Conservation (phyloP, 169 alveolate genomes). For the Cryptosporidium sp. region DNA sequence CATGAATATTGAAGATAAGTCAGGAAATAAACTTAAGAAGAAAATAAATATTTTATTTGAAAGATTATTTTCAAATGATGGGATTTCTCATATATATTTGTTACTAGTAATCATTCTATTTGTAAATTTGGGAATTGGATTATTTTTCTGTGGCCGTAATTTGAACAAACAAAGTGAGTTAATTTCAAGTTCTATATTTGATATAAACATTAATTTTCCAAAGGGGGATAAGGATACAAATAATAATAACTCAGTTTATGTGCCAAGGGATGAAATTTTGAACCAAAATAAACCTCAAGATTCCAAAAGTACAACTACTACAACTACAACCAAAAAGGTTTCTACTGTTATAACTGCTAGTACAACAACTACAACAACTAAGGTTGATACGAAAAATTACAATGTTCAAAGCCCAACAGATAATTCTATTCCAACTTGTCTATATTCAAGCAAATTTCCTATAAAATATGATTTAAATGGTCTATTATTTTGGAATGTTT, state of each 20-base stretch:
- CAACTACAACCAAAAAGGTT: background rate
- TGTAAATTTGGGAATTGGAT: slow-evolving; percentile 42
- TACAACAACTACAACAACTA: background rate
- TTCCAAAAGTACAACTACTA: background rate
- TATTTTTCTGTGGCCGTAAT: slow-evolving; percentile 28
- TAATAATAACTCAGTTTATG: background rate
- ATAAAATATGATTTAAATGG: slow-evolving; percentile 2
- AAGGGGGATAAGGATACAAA: background rate
- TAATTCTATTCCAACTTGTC: slow-evolving; percentile 39
- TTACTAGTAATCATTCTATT: background rate
- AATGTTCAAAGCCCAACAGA: background rate
- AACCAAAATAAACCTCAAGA: background rate
- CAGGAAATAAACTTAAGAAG: background rate
- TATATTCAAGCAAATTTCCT: slow-evolving; percentile 45
- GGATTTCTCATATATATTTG: slow-evolving; percentile 26
- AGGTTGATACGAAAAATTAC: background rate
- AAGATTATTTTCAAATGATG: slow-evolving; percentile 32
- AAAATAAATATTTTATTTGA: background rate
- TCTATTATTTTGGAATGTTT: slow-evolving; percentile 50
- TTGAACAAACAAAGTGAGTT: slow-evolving; percentile 17
- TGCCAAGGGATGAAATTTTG: background rate
- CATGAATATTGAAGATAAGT: background rate
- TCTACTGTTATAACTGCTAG: background rate
- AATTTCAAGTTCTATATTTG: slow-evolving; percentile 12
- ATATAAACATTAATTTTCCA: background rate